These are phyloP conservation scores for Podospora didyma DNA, from an alignment of 495 filamentous ascomycete species.

Conservation along the genomic window DNA sequence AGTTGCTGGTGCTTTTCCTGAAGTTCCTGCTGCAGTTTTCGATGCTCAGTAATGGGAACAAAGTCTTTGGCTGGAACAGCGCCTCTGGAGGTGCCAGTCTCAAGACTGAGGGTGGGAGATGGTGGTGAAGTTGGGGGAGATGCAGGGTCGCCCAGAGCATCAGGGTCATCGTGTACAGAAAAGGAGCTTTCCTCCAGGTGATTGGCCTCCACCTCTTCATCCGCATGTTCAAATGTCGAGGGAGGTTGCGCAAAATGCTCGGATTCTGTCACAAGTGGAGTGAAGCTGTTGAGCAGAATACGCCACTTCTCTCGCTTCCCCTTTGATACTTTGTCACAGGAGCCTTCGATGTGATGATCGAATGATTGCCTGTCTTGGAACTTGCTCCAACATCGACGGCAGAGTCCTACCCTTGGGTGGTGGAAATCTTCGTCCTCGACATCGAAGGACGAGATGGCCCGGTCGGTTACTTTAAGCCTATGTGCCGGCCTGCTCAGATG, in stretches of 20 bases:
- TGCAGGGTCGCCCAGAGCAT: not conserved
- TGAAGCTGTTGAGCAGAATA: constrained; percentile 27
- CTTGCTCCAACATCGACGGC: constrained; percentile 26
- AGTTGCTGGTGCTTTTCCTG: constrained; percentile 16
- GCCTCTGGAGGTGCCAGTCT: not conserved
- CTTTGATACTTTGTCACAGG: constrained; percentile 29
- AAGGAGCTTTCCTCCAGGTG: not conserved
- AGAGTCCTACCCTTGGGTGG: constrained; percentile 27
- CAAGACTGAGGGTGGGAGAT: constrained; percentile 1
- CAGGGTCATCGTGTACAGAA: not conserved
- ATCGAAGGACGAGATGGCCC: constrained; percentile 28
- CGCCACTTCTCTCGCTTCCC: constrained; percentile 33
- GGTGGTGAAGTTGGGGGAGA: constrained; percentile 11
- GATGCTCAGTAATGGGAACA: constrained; percentile 13
- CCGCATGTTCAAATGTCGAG: not conserved
- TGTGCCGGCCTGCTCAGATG: constrained; percentile 30
- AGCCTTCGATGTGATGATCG: constrained; percentile 14
- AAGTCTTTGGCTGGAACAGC: not conserved
- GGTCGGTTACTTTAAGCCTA: constrained; percentile 23
- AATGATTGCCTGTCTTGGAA: constrained; percentile 21
- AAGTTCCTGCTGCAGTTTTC: constrained; percentile 20
- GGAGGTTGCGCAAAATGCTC: not conserved
- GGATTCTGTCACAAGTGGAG: constrained; percentile 12
- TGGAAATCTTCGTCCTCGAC: constrained; percentile 20
- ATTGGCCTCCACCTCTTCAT: constrained; percentile 8